Percentiles rank a stretch among this genome's conserved stretches.
These are phyloP conservation scores for Penicillium atrosanguineum DNA, from an alignment of 495 filamentous ascomycete genomes.

Conservation along the genomic window DNA sequence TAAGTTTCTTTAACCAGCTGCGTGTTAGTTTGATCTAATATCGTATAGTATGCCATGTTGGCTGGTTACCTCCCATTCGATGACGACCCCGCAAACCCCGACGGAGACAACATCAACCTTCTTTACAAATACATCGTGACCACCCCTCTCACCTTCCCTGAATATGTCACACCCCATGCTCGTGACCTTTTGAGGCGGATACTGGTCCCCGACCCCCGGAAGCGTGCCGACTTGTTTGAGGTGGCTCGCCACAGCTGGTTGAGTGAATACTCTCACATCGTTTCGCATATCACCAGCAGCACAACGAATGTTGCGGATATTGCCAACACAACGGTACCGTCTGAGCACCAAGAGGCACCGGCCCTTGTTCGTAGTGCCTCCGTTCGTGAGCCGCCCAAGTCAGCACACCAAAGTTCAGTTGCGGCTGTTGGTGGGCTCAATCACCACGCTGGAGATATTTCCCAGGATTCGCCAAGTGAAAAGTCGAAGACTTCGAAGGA, in stretches of 20 bases:
- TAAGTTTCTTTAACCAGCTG: conserved; percentile 49
- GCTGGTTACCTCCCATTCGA: conserved; percentile 99
- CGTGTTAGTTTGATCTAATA: neutral
- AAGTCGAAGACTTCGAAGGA: conserved; percentile 68
- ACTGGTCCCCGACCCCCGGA: conserved; percentile 91
- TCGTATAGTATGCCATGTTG: conserved; percentile 88
- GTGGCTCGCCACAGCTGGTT: conserved; percentile 98
- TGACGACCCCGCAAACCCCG: conserved; percentile 96
- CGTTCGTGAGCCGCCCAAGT: conserved; percentile 81
- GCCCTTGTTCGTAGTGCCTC: conserved; percentile 79
- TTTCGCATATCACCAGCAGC: conserved; percentile 93
- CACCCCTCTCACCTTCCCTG: conserved; percentile 93
- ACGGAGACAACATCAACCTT: conserved; percentile 98
- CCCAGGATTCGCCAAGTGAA: conserved; percentile 60
- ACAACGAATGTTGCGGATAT: conserved; percentile 87
- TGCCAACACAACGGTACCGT: conserved; percentile 69
- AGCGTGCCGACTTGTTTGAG: conserved; percentile 94
- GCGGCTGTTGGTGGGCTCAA: conserved; percentile 64
- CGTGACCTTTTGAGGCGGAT: conserved; percentile 90
- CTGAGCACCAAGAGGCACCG: conserved; percentile 57
- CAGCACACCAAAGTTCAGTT: conserved; percentile 50
- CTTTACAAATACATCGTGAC: conserved; percentile 99
- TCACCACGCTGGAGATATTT: conserved; percentile 74
- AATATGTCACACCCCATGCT: conserved; percentile 98
- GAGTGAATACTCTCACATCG: conserved; percentile 90